phyloP scores from a whole-genome alignment of 768 basidiomycete genomes.

The Kwoniella mangroviensis region DNA sequence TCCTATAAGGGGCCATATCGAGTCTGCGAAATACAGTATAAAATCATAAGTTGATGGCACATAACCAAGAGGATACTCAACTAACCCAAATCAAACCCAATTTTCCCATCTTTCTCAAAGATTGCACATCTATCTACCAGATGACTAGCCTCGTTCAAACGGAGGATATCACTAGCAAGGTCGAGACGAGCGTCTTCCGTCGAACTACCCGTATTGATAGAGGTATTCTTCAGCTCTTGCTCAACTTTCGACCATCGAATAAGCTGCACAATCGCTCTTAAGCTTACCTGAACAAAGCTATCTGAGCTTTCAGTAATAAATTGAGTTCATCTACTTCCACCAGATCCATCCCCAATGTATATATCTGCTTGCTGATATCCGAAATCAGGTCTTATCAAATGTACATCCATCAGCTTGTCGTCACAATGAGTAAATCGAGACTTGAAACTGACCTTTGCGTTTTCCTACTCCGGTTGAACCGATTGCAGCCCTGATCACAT shows the following conservation, averaged over 20 bases:
- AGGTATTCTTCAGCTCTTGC: background rate
- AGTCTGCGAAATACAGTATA: slow-evolving; percentile 19
- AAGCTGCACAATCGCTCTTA: no score
- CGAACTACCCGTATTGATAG: slow-evolving; percentile 10
- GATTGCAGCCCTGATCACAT: slow-evolving; percentile 31
- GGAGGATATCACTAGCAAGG: slow-evolving; percentile 34
- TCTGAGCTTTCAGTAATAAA: slow-evolving; percentile 13
- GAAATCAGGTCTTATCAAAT: slow-evolving; percentile 4
- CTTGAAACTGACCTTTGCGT: slow-evolving; percentile 21
- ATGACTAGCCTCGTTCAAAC: slow-evolving; percentile 32
- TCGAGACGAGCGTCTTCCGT: slow-evolving; percentile 18
- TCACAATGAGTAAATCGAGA: background rate
- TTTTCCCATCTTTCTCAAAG: slow-evolving; percentile 14
- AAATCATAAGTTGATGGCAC: no score
- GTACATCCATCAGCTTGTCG: slow-evolving; percentile 4
- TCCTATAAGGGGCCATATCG: slow-evolving; percentile 37
- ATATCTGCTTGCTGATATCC: background rate
- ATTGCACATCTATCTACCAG: slow-evolving; percentile 33
- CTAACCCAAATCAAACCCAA: slow-evolving; percentile 42
- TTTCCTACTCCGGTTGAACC: slow-evolving; percentile 10
- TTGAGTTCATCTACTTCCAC: slow-evolving; percentile 13
- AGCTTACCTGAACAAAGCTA: slow-evolving; percentile 23
- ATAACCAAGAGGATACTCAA: background rate
- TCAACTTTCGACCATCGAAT: background rate
- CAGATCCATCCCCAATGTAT: background rate